Percentiles rank a stretch among this genome's conserved stretches.
Evolutionary conservation across 1,284 basidiomycete genomes (phyloP).

Genomic region (Exsudoporus floridanus): DNA sequence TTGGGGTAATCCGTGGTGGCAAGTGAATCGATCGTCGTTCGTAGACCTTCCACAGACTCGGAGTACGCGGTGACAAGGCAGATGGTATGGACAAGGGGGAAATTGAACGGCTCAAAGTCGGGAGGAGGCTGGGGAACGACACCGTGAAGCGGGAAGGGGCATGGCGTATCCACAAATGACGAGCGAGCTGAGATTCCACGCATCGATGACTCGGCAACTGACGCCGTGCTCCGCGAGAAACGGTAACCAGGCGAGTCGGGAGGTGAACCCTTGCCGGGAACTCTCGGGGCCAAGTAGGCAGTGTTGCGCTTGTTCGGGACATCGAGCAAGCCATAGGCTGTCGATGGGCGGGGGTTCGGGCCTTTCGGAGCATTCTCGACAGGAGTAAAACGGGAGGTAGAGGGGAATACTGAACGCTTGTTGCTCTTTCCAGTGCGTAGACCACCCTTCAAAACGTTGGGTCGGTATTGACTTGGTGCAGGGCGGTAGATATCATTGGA

Average conservation of each 20-base stretch:
- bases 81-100: conserved; percentile 91
- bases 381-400: conserved; percentile 85
- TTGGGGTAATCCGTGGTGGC: conserved; percentile 99
- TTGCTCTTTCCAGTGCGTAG: conserved; percentile 52
- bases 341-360: conserved; percentile 61
- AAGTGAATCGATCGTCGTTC: conserved; percentile 96
- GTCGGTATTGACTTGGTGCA: conserved; percentile 88
- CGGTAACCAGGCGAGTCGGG: conserved; percentile 76
- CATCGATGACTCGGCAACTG: conserved; percentile 47
- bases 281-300: conserved; percentile 54
- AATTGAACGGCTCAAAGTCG: conserved; percentile 95
- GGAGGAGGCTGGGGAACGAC: conserved; percentile 91
- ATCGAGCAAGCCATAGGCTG: conserved; percentile 75
- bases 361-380: conserved; percentile 67
- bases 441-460: conserved; percentile 79
- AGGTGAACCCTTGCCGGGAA: conserved; percentile 55
- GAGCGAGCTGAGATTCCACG: conserved; percentile 41
- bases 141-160: conserved; percentile 90
- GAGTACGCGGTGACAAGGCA: conserved; percentile 99
- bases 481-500: conserved; percentile 94
- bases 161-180: conserved; percentile 62
- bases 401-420: conserved; percentile 68
- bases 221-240: conserved; percentile 82
- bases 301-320: conserved; percentile 63
- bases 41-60: conserved; percentile 93